Evolutionary conservation across 2,329 filamentous ascomycete species (phyloP), one percentile per base, ranked within the genome.

Genomic region (Coniella vitis): DNA sequence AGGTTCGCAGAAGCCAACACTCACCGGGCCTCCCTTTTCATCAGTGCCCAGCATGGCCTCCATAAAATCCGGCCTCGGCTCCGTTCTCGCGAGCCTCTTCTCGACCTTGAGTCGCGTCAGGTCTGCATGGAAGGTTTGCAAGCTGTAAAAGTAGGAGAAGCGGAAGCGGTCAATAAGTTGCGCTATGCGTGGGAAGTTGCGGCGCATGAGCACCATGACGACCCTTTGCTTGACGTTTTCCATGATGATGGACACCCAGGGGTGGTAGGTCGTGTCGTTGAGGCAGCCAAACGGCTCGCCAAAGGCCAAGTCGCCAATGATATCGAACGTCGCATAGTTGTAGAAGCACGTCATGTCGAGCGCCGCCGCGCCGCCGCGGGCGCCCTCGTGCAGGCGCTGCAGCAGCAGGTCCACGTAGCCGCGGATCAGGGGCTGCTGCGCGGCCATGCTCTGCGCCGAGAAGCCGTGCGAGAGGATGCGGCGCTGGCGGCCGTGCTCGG

Each of bases 321-420:
- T 51, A 7, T 53, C 50, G 32, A 54, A 66, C 1, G 65, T 60
- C 1, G 57, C 42, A 54, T 61, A 64, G 40, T 64, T 63, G 52
- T 54, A 64, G 60, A 63, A 66, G 16, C 48, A 45, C 8, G 54
- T 47, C 41, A 49, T 57, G 49, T 59, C 49, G 21, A 61, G 42
- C n/a, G 58, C 52, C 32, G 50, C 55, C 1, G 41, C 14, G 7
- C 49, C 49, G 7, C 17, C 34, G 9, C 49, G 51, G 31, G 51
- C 51, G 37, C 62, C 57, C 48, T 64, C 56, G 47, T 51, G 53
- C 17, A 64, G 45, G 31, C 58, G 52, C 44, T 55, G 48, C 39
- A 64, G 55, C 13, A 52, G 19, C 41, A 52, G 8, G 19, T 49
- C 37, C 14, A 52, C 42, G 3, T 38, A 52, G 10, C 41, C 29